These are phyloP conservation scores for Acanthamoeba sp. DNA, from an alignment of 208 protist genomes.

Conservation along the genomic window DNA sequence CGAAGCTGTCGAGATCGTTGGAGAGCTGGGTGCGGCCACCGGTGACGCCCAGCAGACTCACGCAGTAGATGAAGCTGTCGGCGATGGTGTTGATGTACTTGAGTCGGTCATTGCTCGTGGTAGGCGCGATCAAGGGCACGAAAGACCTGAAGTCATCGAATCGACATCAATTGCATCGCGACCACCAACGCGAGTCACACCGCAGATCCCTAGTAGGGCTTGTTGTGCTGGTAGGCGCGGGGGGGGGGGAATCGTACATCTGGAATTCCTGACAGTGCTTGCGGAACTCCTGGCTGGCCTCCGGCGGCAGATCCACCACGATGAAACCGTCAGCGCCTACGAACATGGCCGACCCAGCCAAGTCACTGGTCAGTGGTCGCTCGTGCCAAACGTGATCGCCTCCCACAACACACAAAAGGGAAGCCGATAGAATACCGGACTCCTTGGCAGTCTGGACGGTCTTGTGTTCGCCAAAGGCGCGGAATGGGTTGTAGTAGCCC, in stretches of 20 bases:
- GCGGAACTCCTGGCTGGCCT: slow-evolving; percentile 81
- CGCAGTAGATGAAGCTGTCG: slow-evolving; percentile 85
- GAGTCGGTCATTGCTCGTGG: slow-evolving; percentile 80
- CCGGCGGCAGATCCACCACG: slow-evolving; percentile 90
- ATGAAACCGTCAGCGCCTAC: slow-evolving; percentile 90
- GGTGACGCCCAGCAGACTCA: slow-evolving; percentile 88
- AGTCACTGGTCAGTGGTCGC: too few relatives aligned
- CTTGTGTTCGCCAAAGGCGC: slow-evolving; percentile 79
- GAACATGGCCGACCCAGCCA: background rate
- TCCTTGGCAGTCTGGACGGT: slow-evolving; percentile 38
- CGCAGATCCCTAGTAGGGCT: too few relatives aligned
- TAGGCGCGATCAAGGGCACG: slow-evolving; percentile 86
- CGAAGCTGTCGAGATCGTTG: slow-evolving; percentile 69
- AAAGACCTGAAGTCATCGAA: slow-evolving; percentile 36
- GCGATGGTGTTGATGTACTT: slow-evolving; percentile 76
- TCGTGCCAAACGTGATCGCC: too few relatives aligned
- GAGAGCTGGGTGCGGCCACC: slow-evolving; percentile 81
- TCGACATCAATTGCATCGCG: too few relatives aligned
- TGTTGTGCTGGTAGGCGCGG: too few relatives aligned
- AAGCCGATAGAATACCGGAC: slow-evolving; percentile 34
- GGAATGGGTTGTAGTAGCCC: slow-evolving; percentile 91
- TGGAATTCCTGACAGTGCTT: background rate
- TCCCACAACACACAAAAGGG: background rate
- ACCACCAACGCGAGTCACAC: too few relatives aligned
- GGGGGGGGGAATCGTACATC: slow-evolving; percentile 14